A percentile compares a stretch with the other conserved stretches of the same genome.
Conservation (phyloP, 2,329 filamentous ascomycete genomes). For the Diaporthe vexans region DNA sequence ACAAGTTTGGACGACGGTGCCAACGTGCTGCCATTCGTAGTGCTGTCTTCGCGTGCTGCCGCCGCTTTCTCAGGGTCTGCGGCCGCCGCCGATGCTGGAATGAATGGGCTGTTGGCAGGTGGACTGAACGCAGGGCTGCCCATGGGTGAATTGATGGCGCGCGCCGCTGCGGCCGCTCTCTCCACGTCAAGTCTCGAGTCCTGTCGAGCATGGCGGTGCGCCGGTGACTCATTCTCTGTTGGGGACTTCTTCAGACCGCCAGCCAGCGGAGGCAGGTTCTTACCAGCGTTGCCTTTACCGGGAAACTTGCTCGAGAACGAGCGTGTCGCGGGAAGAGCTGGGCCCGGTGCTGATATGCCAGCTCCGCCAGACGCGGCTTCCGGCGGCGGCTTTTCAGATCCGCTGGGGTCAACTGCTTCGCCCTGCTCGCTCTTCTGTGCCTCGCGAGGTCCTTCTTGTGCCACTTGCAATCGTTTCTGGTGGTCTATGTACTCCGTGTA, state of each 20-base stretch:
- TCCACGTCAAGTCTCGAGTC: slow-evolving; percentile 47
- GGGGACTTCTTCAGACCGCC: slow-evolving; percentile 25
- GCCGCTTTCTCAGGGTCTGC: slow-evolving; percentile 43
- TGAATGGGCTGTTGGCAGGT: slow-evolving; percentile 32
- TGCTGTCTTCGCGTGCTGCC: slow-evolving; percentile 44
- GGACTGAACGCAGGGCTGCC: slow-evolving; percentile 36
- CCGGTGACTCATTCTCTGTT: slow-evolving; percentile 33
- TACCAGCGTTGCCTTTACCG: slow-evolving; percentile 46
- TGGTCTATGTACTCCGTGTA: slow-evolving; percentile 90
- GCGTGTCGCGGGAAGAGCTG: slow-evolving; percentile 53
- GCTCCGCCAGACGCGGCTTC: slow-evolving; percentile 52
- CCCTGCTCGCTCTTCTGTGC: slow-evolving; percentile 67
- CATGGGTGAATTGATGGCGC: slow-evolving; percentile 44
- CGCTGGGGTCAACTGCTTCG: slow-evolving; percentile 55
- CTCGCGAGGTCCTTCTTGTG: slow-evolving; percentile 60
- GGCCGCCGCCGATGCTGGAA: slow-evolving; percentile 37
- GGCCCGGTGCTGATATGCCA: slow-evolving; percentile 60
- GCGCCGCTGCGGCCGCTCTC: slow-evolving; percentile 48
- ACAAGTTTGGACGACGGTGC: slow-evolving; percentile 37
- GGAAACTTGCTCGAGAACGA: slow-evolving; percentile 53
- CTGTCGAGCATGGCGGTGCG: slow-evolving; percentile 41
- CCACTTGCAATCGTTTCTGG: slow-evolving; percentile 80
- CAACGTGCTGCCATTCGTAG: slow-evolving; percentile 36
- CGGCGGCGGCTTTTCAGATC: slow-evolving; percentile 47
- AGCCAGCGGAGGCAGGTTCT: slow-evolving; percentile 45